Conservation (phyloP, 352 stramenopile genomes). For the Pythium biforme region DNA sequence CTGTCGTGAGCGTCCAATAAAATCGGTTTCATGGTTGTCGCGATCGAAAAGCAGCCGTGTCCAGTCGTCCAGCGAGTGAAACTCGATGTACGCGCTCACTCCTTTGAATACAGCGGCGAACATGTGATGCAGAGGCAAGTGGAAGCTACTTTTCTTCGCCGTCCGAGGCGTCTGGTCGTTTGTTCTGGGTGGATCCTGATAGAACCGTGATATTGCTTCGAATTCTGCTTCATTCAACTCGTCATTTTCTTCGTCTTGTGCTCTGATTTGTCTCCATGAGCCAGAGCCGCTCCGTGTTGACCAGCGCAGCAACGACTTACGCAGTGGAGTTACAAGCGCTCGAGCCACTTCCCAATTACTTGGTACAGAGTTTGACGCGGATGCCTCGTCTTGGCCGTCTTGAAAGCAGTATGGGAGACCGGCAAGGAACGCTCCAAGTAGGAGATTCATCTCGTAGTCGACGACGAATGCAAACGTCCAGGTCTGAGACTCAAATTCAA, state of each 20-base stretch:
- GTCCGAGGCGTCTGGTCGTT: conserved; percentile 4
- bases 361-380: not conserved
- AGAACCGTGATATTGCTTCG: conserved; percentile 7
- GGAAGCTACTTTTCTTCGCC: conserved; percentile 53
- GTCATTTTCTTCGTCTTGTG: not conserved
- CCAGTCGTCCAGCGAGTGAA: conserved; percentile 46
- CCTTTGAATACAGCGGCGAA: conserved; percentile 56
- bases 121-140: conserved; percentile 80
- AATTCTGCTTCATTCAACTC: not conserved
- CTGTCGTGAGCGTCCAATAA: conserved; percentile 3
- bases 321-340: conserved; percentile 38
- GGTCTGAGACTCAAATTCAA: conserved; percentile 83
- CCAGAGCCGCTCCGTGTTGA: conserved; percentile 15
- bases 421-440: conserved; percentile 63
- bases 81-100: conserved; percentile 41
- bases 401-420: conserved; percentile 58
- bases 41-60: conserved; percentile 35
- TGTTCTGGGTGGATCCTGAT: conserved; percentile 2
- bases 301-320: conserved; percentile 5
- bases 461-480: conserved; percentile 84
- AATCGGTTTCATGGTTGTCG: not conserved
- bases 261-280: not conserved
- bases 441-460: conserved; percentile 80
- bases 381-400: not conserved
- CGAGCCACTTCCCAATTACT: conserved; percentile 36